A percentile compares a stretch with the other conserved stretches of the same genome.
Conservation (phyloP, 345 rosid genomes). For the Rhizophora apiculata region DNA sequence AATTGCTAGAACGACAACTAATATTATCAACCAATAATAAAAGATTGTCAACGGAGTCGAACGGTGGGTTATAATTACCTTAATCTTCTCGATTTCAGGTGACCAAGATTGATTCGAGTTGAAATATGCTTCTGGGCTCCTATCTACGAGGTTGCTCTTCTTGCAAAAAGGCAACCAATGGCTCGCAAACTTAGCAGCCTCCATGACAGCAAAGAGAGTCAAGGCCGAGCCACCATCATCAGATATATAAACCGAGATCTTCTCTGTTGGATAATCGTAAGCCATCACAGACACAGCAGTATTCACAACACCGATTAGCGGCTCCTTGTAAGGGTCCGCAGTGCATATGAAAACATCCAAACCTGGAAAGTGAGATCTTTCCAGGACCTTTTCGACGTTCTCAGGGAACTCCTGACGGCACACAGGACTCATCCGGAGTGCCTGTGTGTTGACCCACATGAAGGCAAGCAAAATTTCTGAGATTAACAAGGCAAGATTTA, state of each 20-base stretch:
- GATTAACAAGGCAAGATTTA: slow-evolving; percentile 31
- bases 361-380: slow-evolving; percentile 39
- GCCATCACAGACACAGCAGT: slow-evolving; percentile 77
- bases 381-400: slow-evolving; percentile 27
- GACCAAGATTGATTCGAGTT: slow-evolving; percentile 19
- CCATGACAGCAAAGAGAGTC: slow-evolving; percentile 72
- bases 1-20: too few relatives aligned
- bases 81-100: slow-evolving; percentile 36
- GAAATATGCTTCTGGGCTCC: slow-evolving; percentile 60
- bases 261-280: slow-evolving; percentile 68
- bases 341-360: slow-evolving; percentile 83
- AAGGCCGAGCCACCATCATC: slow-evolving; percentile 83
- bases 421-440: slow-evolving; percentile 41
- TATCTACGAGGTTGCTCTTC: slow-evolving; percentile 37
- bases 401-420: slow-evolving; percentile 47
- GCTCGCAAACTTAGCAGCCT: slow-evolving; percentile 64
- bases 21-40: too few relatives aligned
- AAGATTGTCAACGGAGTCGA: too few relatives aligned
- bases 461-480: slow-evolving; percentile 63
- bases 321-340: slow-evolving; percentile 88
- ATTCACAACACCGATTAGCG: slow-evolving; percentile 64
- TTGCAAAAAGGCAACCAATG: slow-evolving; percentile 73
- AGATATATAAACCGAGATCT: slow-evolving; percentile 64
- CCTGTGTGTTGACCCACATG: slow-evolving; percentile 49
- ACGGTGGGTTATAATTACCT: slow-evolving; percentile 35